phyloP scores from a whole-genome alignment of 257 asterid genomes.

The Marsdenia floribunda region DNA sequence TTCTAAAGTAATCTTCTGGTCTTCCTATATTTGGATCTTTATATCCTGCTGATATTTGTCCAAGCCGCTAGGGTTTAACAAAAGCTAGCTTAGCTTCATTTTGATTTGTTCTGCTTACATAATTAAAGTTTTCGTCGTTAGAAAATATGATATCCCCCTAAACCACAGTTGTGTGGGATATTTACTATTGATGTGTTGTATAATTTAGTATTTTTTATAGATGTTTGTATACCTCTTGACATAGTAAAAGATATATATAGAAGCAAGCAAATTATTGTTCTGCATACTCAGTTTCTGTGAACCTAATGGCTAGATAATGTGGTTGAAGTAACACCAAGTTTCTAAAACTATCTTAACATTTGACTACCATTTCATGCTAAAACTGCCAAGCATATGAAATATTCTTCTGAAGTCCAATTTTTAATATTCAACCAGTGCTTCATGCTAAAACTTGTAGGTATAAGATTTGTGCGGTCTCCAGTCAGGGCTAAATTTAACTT shows the following conservation, averaged over 20 bases:
- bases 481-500: background rate
- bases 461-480: background rate
- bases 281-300: background rate
- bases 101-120: background rate
- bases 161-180: background rate
- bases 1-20: no score
- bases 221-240: background rate
- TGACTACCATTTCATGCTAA: background rate
- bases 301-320: background rate
- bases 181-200: background rate
- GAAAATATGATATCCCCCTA: background rate
- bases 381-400: background rate
- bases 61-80: background rate
- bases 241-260: no score
- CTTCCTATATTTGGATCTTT: background rate
- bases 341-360: background rate
- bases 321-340: background rate
- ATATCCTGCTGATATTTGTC: background rate
- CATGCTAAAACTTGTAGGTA: background rate
- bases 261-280: no score
- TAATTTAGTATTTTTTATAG: background rate
- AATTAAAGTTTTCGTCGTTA: background rate
- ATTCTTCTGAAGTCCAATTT: background rate
- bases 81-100: background rate
- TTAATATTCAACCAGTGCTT: background rate